phyloP scores from a whole-genome alignment of 1,139 yeast genomes.

The Candida gigantensis region DNA sequence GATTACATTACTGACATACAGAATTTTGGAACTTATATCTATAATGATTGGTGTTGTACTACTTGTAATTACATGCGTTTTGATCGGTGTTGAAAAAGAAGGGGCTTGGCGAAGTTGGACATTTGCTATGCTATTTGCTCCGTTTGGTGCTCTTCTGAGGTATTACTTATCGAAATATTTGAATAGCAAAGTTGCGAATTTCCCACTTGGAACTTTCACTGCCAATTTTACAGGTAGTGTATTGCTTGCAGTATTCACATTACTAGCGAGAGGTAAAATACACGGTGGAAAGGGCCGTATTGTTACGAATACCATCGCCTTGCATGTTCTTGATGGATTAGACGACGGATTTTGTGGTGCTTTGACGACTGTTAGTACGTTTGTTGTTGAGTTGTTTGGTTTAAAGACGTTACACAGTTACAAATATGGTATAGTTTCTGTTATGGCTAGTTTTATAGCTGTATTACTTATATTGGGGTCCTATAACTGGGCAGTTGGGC shows the following conservation, averaged over 20 bases:
- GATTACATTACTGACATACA: slow-evolving; percentile 17
- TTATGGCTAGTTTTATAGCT: slow-evolving; percentile 38
- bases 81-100: slow-evolving; percentile 37
- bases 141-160: slow-evolving; percentile 64
- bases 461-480: slow-evolving; percentile 54
- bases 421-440: slow-evolving; percentile 39
- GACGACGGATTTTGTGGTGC: slow-evolving; percentile 77
- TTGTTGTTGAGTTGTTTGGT: slow-evolving; percentile 62
- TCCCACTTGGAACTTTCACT: slow-evolving; percentile 74
- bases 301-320: slow-evolving; percentile 33
- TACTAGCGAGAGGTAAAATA: slow-evolving; percentile 51
- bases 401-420: slow-evolving; percentile 35
- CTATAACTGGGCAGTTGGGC: slow-evolving; percentile 52
- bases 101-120: slow-evolving; percentile 65
- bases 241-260: slow-evolving; percentile 53
- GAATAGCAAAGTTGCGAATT: slow-evolving; percentile 42
- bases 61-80: slow-evolving; percentile 46
- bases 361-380: slow-evolving; percentile 76
- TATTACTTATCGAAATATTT: slow-evolving; percentile 53
- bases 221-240: slow-evolving; percentile 65
- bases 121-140: slow-evolving; percentile 57
- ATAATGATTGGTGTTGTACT: slow-evolving; percentile 27
- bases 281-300: slow-evolving; percentile 22
- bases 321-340: slow-evolving; percentile 59
- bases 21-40: slow-evolving; percentile 20